Evolutionary conservation across 1,284 basidiomycete genomes (phyloP).

Genomic region (Ceratobasidium sp.): DNA sequence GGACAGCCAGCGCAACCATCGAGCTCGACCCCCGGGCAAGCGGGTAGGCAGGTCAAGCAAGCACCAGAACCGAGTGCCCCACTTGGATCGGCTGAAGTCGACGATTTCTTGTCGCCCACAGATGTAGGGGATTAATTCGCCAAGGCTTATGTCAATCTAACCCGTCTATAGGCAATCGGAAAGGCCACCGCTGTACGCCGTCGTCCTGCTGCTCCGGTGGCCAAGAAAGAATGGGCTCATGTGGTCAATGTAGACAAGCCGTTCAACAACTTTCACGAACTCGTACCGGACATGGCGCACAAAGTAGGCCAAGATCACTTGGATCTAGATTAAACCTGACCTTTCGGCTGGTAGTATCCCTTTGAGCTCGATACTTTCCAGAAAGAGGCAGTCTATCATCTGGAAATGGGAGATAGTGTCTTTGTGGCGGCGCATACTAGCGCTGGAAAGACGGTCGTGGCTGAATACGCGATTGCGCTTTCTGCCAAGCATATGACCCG

Average conservation of each 20-base stretch:
- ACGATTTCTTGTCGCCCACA: constrained; percentile 3
- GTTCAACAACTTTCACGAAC: constrained; percentile 84
- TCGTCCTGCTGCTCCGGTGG: constrained; percentile 48
- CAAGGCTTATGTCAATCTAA: neutral
- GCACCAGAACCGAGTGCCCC: constrained; percentile 11
- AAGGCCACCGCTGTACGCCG: neutral
- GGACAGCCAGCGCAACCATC: neutral
- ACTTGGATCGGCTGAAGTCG: constrained; percentile 12
- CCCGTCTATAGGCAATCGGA: neutral
- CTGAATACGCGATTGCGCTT: constrained; percentile 97
- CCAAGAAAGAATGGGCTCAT: constrained; percentile 97
- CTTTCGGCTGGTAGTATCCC: constrained; percentile 71
- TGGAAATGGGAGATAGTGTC: constrained; percentile 97
- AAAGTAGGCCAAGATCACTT: constrained; percentile 59
- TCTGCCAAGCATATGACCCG: constrained; percentile 98
- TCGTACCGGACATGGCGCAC: constrained; percentile 91
- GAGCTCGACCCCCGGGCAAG: neutral
- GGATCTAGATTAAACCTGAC: constrained; percentile 41
- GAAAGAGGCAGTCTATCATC: constrained; percentile 97
- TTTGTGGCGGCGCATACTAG: constrained; percentile 99
- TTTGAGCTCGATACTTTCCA: constrained; percentile 92
- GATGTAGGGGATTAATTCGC: neutral
- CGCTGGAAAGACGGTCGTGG: constrained; percentile 99
- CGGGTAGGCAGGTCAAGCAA: neutral
- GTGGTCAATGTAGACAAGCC: constrained; percentile 90